These are phyloP conservation scores for Cordyceps militaris DNA, from an alignment of 2,329 filamentous ascomycete genomes.

Conservation along the genomic window DNA sequence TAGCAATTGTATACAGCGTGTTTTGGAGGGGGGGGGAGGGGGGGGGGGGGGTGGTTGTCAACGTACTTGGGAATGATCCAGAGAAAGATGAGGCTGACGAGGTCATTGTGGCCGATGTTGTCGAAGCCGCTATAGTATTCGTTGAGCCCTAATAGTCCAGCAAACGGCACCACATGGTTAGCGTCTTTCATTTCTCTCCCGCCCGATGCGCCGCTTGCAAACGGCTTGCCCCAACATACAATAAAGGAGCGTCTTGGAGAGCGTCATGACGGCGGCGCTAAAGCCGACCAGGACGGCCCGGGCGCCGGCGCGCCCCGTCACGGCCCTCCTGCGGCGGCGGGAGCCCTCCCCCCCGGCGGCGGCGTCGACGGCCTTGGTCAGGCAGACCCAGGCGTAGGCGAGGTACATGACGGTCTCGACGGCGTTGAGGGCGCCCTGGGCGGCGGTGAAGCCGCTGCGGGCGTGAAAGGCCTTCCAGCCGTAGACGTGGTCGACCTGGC, in stretches of 20 bases:
- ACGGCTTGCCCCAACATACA: slow-evolving; percentile 33
- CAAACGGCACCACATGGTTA: no score
- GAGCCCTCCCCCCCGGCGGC: no score
- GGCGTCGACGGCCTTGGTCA: slow-evolving; percentile 18
- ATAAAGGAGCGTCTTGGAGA: slow-evolving; percentile 56
- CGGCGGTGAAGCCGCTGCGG: slow-evolving; percentile 67
- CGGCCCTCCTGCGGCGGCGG: slow-evolving; percentile 20
- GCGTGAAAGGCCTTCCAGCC: slow-evolving; percentile 65
- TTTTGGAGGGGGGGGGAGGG: not conserved
- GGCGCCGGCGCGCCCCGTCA: slow-evolving; percentile 38
- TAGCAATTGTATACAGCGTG: not conserved
- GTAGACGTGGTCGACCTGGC: slow-evolving; percentile 72
- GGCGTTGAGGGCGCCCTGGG: slow-evolving; percentile 63
- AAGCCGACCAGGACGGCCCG: slow-evolving; percentile 42
- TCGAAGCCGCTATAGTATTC: slow-evolving; percentile 50
- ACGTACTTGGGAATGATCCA: slow-evolving; percentile 55
- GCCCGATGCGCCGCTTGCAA: not conserved
- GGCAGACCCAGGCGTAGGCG: slow-evolving; percentile 43
- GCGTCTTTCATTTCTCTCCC: not conserved
- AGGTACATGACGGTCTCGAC: slow-evolving; percentile 60
- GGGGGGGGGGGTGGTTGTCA: not conserved
- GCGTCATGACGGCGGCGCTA: slow-evolving; percentile 50
- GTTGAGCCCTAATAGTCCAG: slow-evolving; percentile 38
- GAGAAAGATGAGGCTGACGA: slow-evolving; percentile 37
- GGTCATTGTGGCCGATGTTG: slow-evolving; percentile 51